Evolutionary conservation across 441 rosid genomes (phyloP), one percentile per base, ranked within the genome.

Genomic region (Populus hybrid): DNA sequence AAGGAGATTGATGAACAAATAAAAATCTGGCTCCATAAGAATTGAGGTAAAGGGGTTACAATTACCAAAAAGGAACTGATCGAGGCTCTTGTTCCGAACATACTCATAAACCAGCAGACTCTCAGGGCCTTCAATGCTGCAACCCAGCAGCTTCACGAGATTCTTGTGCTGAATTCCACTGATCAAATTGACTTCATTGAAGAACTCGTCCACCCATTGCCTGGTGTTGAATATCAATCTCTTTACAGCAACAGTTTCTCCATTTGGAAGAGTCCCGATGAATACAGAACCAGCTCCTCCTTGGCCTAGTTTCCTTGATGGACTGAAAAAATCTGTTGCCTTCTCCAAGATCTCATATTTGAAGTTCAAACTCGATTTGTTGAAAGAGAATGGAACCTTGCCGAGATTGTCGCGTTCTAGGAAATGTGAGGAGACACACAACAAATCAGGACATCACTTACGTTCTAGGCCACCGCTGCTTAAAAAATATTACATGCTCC

Each of bases 121-220:
- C 85, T 94, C 98, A 0, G 98, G 98, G 64, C 98, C 98, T 86
- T 94, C 98, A 67, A 92, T 92, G 86, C 98, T 94, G 66, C 95
- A 92, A 18, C 98, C 98, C 20, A 92, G 81, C 8, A 93, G 90
- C 86, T 84, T 84, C 31, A 93, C 95, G 1, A 93, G 90, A 75
- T 93, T 93, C 85, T 90, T 90, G 85, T 93, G 98, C 33, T 90
- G 85, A 65, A 93, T 86, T 76, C 88, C 89, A 71, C 92, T 90
- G 72, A 92, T 90, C 24, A 92, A 83, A 76, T 90, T 92, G 38
- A 92, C 97, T 80, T 94, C 97, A 74, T 92, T 94, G 83, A 91
- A 94, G 83, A 92, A 92, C 42, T 92, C 93, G 74, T 88, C 94
- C 1, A 91, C 98, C 98, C 98, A 94, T 81, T 94, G 97, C 84